Base-by-base conservation (phyloP, 2,329 filamentous ascomycete genomes). In the Ophiostoma sp. region DNA sequence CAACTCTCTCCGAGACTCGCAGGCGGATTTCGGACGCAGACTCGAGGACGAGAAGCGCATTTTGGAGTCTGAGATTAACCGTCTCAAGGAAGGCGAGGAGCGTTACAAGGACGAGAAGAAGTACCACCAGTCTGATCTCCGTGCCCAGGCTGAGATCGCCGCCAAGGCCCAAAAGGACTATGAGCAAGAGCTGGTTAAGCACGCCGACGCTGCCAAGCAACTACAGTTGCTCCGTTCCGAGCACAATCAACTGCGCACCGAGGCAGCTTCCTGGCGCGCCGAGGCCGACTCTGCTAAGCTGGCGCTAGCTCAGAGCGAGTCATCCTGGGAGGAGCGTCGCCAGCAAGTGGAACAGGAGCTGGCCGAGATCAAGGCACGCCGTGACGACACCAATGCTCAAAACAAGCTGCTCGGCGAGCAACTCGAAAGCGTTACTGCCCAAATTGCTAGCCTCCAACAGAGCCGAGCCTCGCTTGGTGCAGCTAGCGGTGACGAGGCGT, bases 91-190 rank as follows among this genome's bases (percentile, higher is more conserved):
- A 64, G 90, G 96, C 73, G 89, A 90, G 69, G 90, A 93, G 72
- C 87, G 90, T 67, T 89, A 94, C 76, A 84, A 87, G 70, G 90
- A 92, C 70, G 89, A 93, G 65, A 88, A 92, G 44, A 88, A 91
- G 72, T 92, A 90, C 75, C 91, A 97, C 75, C 92, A 96, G 76
- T 90, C 96, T 74, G 93, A 98, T 74, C 86, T 98, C 58, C 93
- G 95, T 71, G 89, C 92, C 0, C 95, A 99, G 77, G 93, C 94
- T 41, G 91, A 96, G 62, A 98, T 99, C 74, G 93, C 95, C 2
- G 89, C 92, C 67, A 91, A 92, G 77, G 93, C 95, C 3, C 95
- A 99, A 76, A 90, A 96, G 75, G 93, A 95, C 73, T 99, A 99
- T 76, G 96, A 99, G 77, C 89, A 89, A 71, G 95, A 99, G 77